A percentile compares a stretch with the other conserved stretches of the same genome.
Conservation (phyloP, 1,284 basidiomycete species). For the Ceratobasidium sp. region DNA sequence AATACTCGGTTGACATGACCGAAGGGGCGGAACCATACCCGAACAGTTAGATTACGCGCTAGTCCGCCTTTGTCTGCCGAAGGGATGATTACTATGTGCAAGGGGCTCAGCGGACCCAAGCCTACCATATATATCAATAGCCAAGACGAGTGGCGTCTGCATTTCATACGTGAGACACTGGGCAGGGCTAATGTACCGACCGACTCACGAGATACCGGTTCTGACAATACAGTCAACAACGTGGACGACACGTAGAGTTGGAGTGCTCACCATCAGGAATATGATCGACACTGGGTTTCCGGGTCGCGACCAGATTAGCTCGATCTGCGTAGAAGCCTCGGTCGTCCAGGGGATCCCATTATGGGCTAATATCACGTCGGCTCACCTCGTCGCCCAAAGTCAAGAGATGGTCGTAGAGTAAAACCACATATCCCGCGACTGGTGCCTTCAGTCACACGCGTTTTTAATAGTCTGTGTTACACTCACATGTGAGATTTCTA, state of each 20-base stretch:
- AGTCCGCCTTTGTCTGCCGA: constrained; percentile 24
- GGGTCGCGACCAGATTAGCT: constrained; percentile 12
- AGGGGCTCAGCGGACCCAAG: not conserved
- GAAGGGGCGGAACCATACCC: not conserved
- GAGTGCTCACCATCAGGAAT: constrained; percentile 2
- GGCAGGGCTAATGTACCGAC: too few species aligned
- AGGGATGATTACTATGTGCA: not conserved
- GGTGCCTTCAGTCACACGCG: too few species aligned
- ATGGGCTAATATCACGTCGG: too few species aligned
- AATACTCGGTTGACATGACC: not conserved
- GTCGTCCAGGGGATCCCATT: too few species aligned
- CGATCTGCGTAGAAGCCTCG: not conserved
- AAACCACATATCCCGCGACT: constrained; percentile 37
- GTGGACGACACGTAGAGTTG: not conserved
- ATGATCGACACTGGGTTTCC: constrained; percentile 20
- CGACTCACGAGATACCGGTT: constrained; percentile 21
- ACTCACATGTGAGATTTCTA: constrained; percentile 9
- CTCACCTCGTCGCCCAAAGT: constrained; percentile 32
- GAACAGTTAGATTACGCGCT: not conserved
- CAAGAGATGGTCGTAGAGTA: constrained; percentile 33
- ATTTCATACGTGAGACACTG: not conserved
- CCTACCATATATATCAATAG: constrained; percentile 29
- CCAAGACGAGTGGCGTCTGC: constrained; percentile 27
- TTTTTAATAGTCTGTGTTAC: not conserved
- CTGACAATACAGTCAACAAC: not conserved